Base-by-base conservation (phyloP, 495 filamentous ascomycete species). In the Penicillium roqueforti region DNA sequence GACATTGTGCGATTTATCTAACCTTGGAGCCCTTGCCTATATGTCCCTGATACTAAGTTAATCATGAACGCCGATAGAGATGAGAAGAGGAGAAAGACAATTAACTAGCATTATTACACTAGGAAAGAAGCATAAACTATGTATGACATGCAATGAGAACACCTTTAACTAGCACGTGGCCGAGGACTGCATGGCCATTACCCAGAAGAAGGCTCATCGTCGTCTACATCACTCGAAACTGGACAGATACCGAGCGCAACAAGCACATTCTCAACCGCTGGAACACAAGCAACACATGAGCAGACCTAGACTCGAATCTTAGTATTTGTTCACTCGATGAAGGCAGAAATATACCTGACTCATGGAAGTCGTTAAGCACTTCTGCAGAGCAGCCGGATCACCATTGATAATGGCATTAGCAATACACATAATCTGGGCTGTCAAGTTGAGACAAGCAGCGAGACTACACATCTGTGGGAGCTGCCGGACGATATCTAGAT, bases 201-300 rank as follows among this genome's bases (percentile, higher is more conserved):
- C 19, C 26, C 19, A 9, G 10, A 34, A 25, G 40, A 0, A 7
- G 40, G 10, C 18, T 32, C 18, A 47, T 40, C 5, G 18, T 41
- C 23, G 29, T 20, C 47, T 11, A 26, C 25, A 49, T 43, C 37
- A 3, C n/a, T 13, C n/a, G 25, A 3, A 6, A 42, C 45, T 23
- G 58, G 51, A n/a, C 64, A 67, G 14, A 67, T 11, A 6, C 64
- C 61, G 4, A 67, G 46, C 16, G 58, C 42, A 36, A 42, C 43
- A 13, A 67, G 42, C n/a, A 65, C 28, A 26, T 51, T 58, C 8
- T 25, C 39, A 3, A 62, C n/a, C 0, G 10, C 4, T 1, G 64
- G 56, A n/a, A 65, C 28, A 23, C 64, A 67, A 23, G 59, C 61
- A 8, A 55, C 56, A 39, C 61, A 67, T 6, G 56, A 54, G 32